These are phyloP conservation scores for Hypholoma fasciculare DNA, from an alignment of 768 basidiomycete species.

Conservation along the genomic window DNA sequence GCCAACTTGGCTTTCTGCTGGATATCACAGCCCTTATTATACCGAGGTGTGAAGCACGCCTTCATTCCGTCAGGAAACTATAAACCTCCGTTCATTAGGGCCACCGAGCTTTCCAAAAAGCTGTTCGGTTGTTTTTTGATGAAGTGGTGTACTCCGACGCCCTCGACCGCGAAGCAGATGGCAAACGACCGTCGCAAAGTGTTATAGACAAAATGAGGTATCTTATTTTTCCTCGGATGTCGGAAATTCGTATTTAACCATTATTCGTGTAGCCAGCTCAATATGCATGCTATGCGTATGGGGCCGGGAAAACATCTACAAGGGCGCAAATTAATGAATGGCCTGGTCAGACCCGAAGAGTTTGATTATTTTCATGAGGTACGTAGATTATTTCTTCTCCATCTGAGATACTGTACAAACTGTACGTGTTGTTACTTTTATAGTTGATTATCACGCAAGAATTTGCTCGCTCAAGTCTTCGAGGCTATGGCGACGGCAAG, in stretches of 20 bases:
- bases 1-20: slow-evolving; percentile 74
- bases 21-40: slow-evolving; percentile 76
- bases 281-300: slow-evolving; percentile 89
- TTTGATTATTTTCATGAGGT: slow-evolving; percentile 92
- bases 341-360: slow-evolving; percentile 80
- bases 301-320: slow-evolving; percentile 93
- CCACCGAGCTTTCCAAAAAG: slow-evolving; percentile 60
- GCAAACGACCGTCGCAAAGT: slow-evolving; percentile 77
- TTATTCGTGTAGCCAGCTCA: slow-evolving; percentile 44
- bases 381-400: slow-evolving; percentile 1
- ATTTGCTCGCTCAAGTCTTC: slow-evolving; percentile 61
- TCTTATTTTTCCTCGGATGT: slow-evolving; percentile 25
- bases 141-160: slow-evolving; percentile 59
- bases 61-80: slow-evolving; percentile 31
- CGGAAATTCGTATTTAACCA: too few species aligned
- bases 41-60: slow-evolving; percentile 47
- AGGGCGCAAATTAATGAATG: slow-evolving; percentile 80
- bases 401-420: neutral
- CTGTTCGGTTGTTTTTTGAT: slow-evolving; percentile 70
- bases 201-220: slow-evolving; percentile 89
- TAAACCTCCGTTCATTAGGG: slow-evolving; percentile 47
- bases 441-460: slow-evolving; percentile 88
- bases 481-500: slow-evolving; percentile 83
- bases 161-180: slow-evolving; percentile 71
- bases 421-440: slow-evolving; percentile 2